Evolutionary conservation across 306 rosid species (phyloP), one percentile per base, ranked within the genome.

Genomic region (Trifolium pratense): DNA sequence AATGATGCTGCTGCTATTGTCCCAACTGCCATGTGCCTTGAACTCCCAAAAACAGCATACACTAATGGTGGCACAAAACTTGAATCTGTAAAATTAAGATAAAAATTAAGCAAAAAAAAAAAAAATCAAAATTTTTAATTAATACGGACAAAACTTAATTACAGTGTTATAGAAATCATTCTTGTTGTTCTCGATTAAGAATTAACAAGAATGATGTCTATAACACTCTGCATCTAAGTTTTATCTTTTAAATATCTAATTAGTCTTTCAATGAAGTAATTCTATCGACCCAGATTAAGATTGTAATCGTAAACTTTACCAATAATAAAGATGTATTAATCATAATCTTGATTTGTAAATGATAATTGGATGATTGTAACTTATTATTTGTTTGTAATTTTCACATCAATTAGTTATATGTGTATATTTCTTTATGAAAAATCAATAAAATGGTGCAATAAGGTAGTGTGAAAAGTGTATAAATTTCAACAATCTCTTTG

Each of bases 11-110:
- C 89, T 1, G 98, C 97, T 68, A 91, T 79, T 0, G 91, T 89
- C 40, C 98, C 98, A 82, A 93, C 98, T 3, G 98, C 96, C 69
- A 93, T 66, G 83, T 93, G 90, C 82, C 86, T 91, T 0, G 98
- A 93, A 71, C 84, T 87, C 60, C 98, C 98, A 51, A 93, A 84
- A 1, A 93, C 6, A 29, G 96, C 83, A 25, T 93, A 93, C 18
- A 93, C 57, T 0, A 93, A 5, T 9, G 98, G 96, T 13, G 98
- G 98, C 21, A 89, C 92, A 40, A 91, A 91, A 40, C 97, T 89
- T 1, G 92, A 84, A 86, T 93, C 98, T 92, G 79, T 1, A 56
- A 56, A 23, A 11, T 4, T 10, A 12, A 56, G 8, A 36, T 34
- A 48, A 48, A 6, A n/a, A 4, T 14, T 15, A 5, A 5, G 4